Evolutionary conservation across 2,329 filamentous ascomycete genomes (phyloP).

Genomic region (Xylaria sp.): DNA sequence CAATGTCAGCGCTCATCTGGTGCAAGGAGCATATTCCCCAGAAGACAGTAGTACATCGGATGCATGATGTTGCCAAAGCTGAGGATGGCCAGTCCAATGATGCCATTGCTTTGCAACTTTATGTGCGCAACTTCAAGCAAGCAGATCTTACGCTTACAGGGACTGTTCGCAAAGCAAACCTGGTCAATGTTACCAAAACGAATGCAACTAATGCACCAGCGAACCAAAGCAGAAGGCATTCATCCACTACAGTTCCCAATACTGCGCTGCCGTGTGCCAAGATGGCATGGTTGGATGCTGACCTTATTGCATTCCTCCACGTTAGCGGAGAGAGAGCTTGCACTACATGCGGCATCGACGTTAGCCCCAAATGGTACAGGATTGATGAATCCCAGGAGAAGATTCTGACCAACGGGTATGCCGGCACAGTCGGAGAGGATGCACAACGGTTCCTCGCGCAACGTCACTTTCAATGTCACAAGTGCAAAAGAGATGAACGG

Average conservation of each 20-base stretch:
- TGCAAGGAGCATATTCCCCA: conserved; percentile 86
- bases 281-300: conserved; percentile 46
- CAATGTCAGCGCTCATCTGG: conserved; percentile 88
- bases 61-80: conserved; percentile 79
- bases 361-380: conserved; percentile 80
- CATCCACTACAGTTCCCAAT: conserved; percentile 59
- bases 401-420: conserved; percentile 63
- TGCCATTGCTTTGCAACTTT: conserved; percentile 82
- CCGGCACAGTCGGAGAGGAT: conserved; percentile 63
- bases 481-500: conserved; percentile 70
- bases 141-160: conserved; percentile 91
- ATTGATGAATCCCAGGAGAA: conserved; percentile 64
- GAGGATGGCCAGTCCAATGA: conserved; percentile 43
- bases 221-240: conserved; percentile 64
- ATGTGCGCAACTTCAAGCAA: conserved; percentile 91
- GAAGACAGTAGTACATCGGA: conserved; percentile 78
- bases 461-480: conserved; percentile 77
- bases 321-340: conserved; percentile 66
- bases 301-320: conserved; percentile 43
- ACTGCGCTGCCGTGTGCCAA: conserved; percentile 40
- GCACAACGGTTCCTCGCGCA: conserved; percentile 69
- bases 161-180: conserved; percentile 90
- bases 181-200: conserved; percentile 72
- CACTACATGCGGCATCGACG: conserved; percentile 73
- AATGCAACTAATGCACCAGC: conserved; percentile 54